Percentiles rank a stretch among this genome's conserved stretches.
phyloP scores from a whole-genome alignment of 2,329 filamentous ascomycete species.

The Dissoconium aciculare region DNA sequence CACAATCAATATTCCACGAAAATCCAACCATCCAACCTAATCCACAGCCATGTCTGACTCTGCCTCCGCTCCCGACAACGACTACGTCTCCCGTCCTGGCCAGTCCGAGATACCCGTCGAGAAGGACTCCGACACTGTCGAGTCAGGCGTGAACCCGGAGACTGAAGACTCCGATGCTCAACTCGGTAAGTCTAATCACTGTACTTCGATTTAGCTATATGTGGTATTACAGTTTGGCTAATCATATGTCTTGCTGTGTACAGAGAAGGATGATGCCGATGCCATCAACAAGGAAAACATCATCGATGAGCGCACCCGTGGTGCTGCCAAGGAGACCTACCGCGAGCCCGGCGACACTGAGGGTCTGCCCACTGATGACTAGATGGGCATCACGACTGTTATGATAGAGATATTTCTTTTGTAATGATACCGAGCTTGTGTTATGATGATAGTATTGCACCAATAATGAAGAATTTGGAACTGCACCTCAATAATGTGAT shows the following conservation, averaged over 20 bases:
- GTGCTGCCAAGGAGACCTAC: conserved; percentile 33
- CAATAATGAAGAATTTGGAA: too few relatives aligned
- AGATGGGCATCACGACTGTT: too few relatives aligned
- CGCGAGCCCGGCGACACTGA: conserved; percentile 39
- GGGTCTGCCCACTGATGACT: conserved; percentile 18
- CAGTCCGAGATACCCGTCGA: conserved; percentile 34
- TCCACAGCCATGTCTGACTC: conserved; percentile 12
- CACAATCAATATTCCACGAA: neutral
- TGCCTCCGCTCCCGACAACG: conserved; percentile 28
- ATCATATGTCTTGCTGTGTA: too few relatives aligned
- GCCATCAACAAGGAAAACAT: conserved; percentile 37
- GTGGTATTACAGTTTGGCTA: too few relatives aligned
- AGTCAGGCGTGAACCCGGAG: conserved; percentile 30
- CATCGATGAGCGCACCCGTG: conserved; percentile 32
- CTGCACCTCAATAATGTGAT: too few relatives aligned
- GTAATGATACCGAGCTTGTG: neutral
- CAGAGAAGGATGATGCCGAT: conserved; percentile 34
- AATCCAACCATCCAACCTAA: neutral
- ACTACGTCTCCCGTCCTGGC: conserved; percentile 34
- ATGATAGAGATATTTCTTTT: neutral
- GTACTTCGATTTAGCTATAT: too few relatives aligned
- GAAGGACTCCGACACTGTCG: conserved; percentile 31
- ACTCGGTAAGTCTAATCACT: conserved; percentile 26
- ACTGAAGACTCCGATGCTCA: conserved; percentile 34
- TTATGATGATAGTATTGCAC: conserved; percentile 1